Conservation (phyloP, 192 early-diverging fungal genomes). For the Backusella tarrabulga region DNA sequence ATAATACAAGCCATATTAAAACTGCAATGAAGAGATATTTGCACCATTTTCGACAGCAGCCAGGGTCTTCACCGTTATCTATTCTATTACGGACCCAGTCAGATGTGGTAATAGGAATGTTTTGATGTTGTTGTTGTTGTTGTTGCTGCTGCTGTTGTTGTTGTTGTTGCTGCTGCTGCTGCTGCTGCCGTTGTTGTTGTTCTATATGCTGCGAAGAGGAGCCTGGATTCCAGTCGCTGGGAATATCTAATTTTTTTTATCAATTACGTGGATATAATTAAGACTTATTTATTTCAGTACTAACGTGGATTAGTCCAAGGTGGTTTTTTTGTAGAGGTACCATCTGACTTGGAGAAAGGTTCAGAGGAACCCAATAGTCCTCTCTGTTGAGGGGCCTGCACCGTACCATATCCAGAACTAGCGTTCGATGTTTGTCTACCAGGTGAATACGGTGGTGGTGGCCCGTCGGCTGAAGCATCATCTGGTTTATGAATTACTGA, state of each 20-base stretch:
- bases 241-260: neutral
- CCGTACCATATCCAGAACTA: neutral
- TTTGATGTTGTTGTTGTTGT: neutral
- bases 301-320: neutral
- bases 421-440: neutral
- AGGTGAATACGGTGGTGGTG: neutral
- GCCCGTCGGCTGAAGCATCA: neutral
- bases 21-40: neutral
- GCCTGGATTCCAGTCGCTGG: neutral
- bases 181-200: neutral
- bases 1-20: slow-evolving; percentile 9
- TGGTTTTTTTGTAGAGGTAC: neutral
- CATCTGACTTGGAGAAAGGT: neutral
- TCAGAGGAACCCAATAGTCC: neutral
- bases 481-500: slow-evolving; percentile 5
- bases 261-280: neutral
- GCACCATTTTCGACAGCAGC: slow-evolving; percentile 10
- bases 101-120: neutral
- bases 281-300: neutral
- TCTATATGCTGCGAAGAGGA: neutral
- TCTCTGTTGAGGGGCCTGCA: neutral
- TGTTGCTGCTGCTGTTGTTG: neutral
- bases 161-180: neutral
- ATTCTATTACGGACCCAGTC: neutral
- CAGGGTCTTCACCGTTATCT: neutral